Base-by-base conservation (phyloP, 1,284 basidiomycete genomes). In the Sporisorium iseilematis-ciliati region DNA sequence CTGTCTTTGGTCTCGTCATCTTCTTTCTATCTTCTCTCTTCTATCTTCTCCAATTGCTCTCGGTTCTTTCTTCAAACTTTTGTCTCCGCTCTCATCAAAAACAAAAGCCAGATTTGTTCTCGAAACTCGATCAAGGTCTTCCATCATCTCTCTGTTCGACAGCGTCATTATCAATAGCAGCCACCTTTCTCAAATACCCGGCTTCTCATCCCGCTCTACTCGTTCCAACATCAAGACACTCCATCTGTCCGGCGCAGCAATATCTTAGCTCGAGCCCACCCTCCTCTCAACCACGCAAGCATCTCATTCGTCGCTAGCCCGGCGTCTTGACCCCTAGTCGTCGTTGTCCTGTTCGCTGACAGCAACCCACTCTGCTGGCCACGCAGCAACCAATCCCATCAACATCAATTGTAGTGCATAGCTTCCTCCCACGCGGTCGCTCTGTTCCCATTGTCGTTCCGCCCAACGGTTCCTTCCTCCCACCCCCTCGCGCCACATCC, bases 341-440 rank as follows among this genome's bases (percentile, higher is more conserved):
- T 14, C 11, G 12, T 25, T 12, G 10, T n/a, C 46, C n/a, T 4
- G 46, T 29, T 48, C 12, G 46, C 46, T 26, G 16, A 29, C 46
- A 29, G 7, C 23, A 48, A 29, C 46, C 46, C 46, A 29, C 46
- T 48, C 26, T 29, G 26, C 21, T 48, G 16, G 46, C 35, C 14
- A 16, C 14, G 35, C 35, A 38, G 35, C 35, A 38, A 38, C 35
- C 35, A 38, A 38, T 38, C 14, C 1, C 35, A 38, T 25, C 46
- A 48, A 29, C 46, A 3, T 29, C 25, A 29, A n/a, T 29, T 10
- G 8, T 26, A 7, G 4, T 26, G 26, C 46, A 48, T 12, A 48
- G 26, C 46, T n/a, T 29, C 45, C 29, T 16, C 35, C 53, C 35
- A 50, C 57, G 18, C 51, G 31, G 48, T 29, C 48, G 57, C 48